Conservation (phyloP, 2,329 filamentous ascomycete genomes). For the Trichoderma koningiopsis region DNA sequence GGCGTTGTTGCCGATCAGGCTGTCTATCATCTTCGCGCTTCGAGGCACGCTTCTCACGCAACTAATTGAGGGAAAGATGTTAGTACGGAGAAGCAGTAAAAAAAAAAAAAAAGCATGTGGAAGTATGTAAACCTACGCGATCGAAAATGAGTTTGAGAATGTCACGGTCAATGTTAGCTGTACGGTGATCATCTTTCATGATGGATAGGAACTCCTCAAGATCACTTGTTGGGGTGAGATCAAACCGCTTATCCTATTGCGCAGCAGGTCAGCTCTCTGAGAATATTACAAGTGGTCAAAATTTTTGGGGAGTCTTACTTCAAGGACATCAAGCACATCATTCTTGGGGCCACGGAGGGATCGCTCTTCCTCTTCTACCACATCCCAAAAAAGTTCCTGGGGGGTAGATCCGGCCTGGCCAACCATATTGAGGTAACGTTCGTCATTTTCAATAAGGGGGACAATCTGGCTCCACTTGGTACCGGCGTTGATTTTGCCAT, state of each 20-base stretch:
- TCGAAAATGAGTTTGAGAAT: conserved; percentile 81
- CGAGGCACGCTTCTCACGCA: conserved; percentile 83
- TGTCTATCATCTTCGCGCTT: conserved; percentile 84
- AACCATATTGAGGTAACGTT: conserved; percentile 79
- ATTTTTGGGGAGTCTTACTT: conserved; percentile 60
- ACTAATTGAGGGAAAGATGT: conserved; percentile 44
- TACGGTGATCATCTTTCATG: conserved; percentile 83
- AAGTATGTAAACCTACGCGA: conserved; percentile 54
- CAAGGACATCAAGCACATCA: conserved; percentile 82
- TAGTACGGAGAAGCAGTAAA: background rate
- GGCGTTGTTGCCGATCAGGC: conserved; percentile 81
- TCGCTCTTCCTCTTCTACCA: conserved; percentile 90
- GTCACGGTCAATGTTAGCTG: conserved; percentile 82
- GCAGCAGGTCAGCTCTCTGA: conserved; percentile 24
- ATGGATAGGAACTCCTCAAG: conserved; percentile 84
- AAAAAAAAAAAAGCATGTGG: background rate
- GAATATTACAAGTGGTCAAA: background rate
- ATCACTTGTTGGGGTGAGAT: conserved; percentile 82
- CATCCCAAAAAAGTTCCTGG: conserved; percentile 93
- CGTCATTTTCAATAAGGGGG: conserved; percentile 74
- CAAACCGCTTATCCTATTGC: conserved; percentile 83
- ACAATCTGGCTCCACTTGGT: conserved; percentile 87
- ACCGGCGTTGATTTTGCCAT: conserved; percentile 83
- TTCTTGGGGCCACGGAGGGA: conserved; percentile 80
- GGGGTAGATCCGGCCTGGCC: conserved; percentile 84